Conservation (phyloP, 2,329 filamentous ascomycete species). For the Cytospora piceicola region DNA sequence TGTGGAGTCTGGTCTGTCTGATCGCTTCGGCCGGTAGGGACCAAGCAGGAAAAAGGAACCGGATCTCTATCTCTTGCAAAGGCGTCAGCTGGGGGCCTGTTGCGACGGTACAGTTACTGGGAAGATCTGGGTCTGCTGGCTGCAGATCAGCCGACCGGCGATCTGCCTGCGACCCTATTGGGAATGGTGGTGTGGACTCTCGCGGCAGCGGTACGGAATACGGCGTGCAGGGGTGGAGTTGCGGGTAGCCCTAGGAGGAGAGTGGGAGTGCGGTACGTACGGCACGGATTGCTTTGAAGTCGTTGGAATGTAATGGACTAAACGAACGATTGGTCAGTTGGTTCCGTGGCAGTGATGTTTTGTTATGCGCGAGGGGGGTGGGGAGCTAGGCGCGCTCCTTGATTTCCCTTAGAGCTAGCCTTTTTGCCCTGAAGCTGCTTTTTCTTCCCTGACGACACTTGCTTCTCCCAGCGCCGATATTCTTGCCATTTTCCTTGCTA, state of each 20-base stretch:
- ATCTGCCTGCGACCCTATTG: constrained; percentile 30
- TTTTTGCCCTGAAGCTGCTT: neutral
- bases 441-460: neutral
- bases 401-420: neutral
- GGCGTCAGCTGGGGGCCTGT: neutral
- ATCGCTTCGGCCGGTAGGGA: neutral
- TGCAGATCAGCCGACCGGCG: constrained; percentile 32
- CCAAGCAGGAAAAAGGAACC: neutral
- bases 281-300: constrained; percentile 13
- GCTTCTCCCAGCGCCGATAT: neutral
- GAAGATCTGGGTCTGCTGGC: constrained; percentile 6
- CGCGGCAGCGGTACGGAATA: constrained; percentile 24
- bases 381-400: neutral
- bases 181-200: constrained; percentile 27
- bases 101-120: neutral
- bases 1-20: neutral
- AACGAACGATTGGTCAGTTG: constrained; percentile 6
- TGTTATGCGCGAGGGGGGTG: neutral
- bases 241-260: constrained; percentile 1
- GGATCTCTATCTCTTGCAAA: constrained; percentile 2
- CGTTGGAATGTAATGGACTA: constrained; percentile 12
- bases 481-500: neutral
- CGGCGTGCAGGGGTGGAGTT: constrained; percentile 7
- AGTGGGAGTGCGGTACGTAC: constrained; percentile 9
- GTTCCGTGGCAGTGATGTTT: neutral